Conservation (phyloP, 441 rosid species). For the Flueggea neowawraea region DNA sequence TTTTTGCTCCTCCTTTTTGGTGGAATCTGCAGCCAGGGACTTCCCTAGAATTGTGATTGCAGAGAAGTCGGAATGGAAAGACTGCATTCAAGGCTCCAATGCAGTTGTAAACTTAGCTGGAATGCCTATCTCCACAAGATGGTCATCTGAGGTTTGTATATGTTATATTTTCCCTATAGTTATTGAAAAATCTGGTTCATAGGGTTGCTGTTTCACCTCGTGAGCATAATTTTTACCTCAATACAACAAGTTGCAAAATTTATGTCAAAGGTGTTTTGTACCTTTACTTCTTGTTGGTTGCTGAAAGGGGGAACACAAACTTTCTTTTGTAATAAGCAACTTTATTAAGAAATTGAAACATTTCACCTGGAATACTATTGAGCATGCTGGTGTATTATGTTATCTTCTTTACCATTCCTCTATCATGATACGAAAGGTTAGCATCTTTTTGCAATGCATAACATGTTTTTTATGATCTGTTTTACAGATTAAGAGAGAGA, state of each 20-base stretch:
- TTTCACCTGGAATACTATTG: neutral
- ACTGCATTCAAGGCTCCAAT: slow-evolving; percentile 69
- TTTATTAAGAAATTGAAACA: too few species aligned
- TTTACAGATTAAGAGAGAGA: slow-evolving; percentile 82
- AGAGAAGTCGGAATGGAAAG: slow-evolving; percentile 72
- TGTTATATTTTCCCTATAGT: too few species aligned
- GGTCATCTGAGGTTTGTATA: slow-evolving; percentile 83
- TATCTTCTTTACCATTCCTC: too few species aligned
- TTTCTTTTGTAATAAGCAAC: too few species aligned
- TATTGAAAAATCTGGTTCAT: too few species aligned
- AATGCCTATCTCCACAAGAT: slow-evolving; percentile 82
- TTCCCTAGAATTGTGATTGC: slow-evolving; percentile 72
- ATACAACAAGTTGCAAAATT: too few species aligned
- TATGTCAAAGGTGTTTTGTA: too few species aligned
- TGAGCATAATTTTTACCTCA: too few species aligned
- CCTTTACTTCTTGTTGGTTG: too few species aligned
- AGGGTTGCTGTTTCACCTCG: too few species aligned
- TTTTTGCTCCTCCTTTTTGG: slow-evolving; percentile 10
- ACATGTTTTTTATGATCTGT: slow-evolving; percentile 9
- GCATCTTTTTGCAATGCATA: neutral
- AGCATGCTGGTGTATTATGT: neutral
- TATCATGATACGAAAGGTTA: too few species aligned
- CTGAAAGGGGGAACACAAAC: too few species aligned
- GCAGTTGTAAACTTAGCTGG: slow-evolving; percentile 98
- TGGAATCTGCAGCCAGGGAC: slow-evolving; percentile 45